phyloP scores from a whole-genome alignment of 805 yeast genomes.

The Ogataea nakhonphanomensis region DNA sequence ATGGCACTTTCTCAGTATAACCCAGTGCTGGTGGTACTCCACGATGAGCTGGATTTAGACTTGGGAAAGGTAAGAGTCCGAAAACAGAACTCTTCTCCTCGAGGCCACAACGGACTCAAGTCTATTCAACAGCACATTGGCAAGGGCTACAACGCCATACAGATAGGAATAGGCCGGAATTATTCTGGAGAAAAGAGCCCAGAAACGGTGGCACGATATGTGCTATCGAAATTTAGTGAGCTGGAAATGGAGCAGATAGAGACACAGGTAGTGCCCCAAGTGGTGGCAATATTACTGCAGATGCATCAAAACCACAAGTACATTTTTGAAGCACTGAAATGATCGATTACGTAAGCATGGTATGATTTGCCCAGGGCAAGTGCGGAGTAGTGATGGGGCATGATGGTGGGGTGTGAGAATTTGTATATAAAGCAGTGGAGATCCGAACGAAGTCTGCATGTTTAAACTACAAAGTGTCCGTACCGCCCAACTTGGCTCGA shows the following conservation, averaged over 20 bases:
- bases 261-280: conserved; percentile 39
- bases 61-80: conserved; percentile 67
- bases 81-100: conserved; percentile 53
- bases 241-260: conserved; percentile 43
- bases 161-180: conserved; percentile 78
- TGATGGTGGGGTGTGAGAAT: conserved; percentile 7
- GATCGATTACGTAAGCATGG: conserved; percentile 6
- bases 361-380: neutral
- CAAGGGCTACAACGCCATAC: conserved; percentile 56
- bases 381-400: conserved; percentile 9
- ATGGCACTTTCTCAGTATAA: conserved; percentile 26
- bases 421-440: conserved; percentile 2
- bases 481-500: conserved; percentile 1
- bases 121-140: conserved; percentile 50
- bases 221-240: conserved; percentile 49
- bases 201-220: conserved; percentile 53
- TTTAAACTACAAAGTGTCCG: conserved; percentile 2
- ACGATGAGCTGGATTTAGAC: conserved; percentile 72
- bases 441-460: neutral
- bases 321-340: conserved; percentile 24
- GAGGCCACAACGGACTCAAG: conserved; percentile 85
- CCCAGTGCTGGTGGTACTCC: conserved; percentile 55
- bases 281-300: conserved; percentile 37
- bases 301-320: conserved; percentile 28
- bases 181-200: conserved; percentile 37